Conservation (phyloP, 805 yeast genomes). For the Lipomyces starkeyi region DNA sequence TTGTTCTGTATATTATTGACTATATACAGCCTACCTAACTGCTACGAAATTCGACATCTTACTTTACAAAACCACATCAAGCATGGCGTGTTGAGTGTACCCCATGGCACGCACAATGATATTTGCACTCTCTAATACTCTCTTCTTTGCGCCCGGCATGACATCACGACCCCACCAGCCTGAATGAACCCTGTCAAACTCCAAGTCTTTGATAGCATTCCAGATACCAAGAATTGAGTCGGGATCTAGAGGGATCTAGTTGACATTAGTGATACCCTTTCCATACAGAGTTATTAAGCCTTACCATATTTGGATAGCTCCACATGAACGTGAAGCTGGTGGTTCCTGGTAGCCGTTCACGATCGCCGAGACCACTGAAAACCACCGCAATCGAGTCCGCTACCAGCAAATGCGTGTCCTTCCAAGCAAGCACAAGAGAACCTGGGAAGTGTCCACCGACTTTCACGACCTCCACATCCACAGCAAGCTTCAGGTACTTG, state of each 20-base stretch:
- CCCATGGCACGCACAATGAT: conserved; percentile 33
- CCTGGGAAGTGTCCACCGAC: conserved; percentile 40
- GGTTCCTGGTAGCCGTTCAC: conserved; percentile 29
- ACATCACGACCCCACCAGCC: conserved; percentile 37
- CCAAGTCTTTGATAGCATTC: conserved; percentile 31
- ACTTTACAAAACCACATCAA: conserved; percentile 5
- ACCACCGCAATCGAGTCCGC: conserved; percentile 37
- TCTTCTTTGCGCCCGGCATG: conserved; percentile 20
- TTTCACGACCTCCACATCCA: conserved; percentile 9
- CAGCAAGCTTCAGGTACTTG: conserved; percentile 6
- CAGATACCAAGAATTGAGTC: conserved; percentile 34
- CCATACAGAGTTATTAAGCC: not conserved
- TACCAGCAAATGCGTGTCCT: conserved; percentile 28
- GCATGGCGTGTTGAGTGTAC: conserved; percentile 25
- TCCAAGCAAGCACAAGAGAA: conserved; percentile 32
- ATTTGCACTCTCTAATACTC: conserved; percentile 34
- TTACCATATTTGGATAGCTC: conserved; percentile 39
- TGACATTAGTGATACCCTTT: not conserved
- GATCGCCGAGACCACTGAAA: conserved; percentile 31
- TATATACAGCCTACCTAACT: not conserved
- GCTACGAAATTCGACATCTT: not conserved
- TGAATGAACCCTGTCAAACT: conserved; percentile 26
- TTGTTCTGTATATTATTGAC: not conserved
- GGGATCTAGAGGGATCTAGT: conserved; percentile 35
- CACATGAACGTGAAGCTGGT: conserved; percentile 38